Evolutionary conservation across 1,284 basidiomycete species (phyloP), one percentile per base, ranked within the genome.

Genomic region (Neonothopanus nambi): DNA sequence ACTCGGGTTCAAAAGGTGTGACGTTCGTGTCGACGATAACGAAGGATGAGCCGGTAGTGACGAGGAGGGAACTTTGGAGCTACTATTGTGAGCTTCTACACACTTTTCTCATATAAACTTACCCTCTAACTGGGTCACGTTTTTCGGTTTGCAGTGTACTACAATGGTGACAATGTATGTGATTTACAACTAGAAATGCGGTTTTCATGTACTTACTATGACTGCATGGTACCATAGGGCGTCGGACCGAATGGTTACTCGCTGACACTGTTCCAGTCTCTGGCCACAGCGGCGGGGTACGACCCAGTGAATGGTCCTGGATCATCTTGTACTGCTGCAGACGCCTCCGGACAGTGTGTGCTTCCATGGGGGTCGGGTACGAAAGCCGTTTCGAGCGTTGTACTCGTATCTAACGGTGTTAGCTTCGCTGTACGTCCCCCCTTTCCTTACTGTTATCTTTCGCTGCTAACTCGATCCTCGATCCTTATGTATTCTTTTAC

Each of bases 371-470:
- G 73, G 18, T 73, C 76, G 8, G 86, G 89, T 4, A 84, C 81
- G 1, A 50, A 87, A 65, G 68, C 82, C 2, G 83, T 93, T 46
- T 83, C 85, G 44, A 89, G 89, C 35, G 73, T 92, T 37, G 84
- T 92, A 9, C 73, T 92, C 11, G 73, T 91, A 21, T 80, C 89
- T 1, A 91, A 89, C 54, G 90, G 90, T 5, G 70, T 87, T 48
- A 84, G 85, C 61, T 93, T 92, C 60, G 87, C 87, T 5, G 80
- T 86, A 60, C 42, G 81, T 75, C 12, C 56, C 2, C 45, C 48
- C 13, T 55, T 59, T 6, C 20, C 21, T 13, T 33, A 5, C 35
- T 18, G 4, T 43, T 15, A 33, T 17, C 18, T 30, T 3, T 53
- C 7, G 21, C 15, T 11, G 24, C 17, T 33, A 33, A 33, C 30